These are phyloP conservation scores for Eucalyptus victrix DNA, from an alignment of 345 rosid genomes.

Conservation along the genomic window DNA sequence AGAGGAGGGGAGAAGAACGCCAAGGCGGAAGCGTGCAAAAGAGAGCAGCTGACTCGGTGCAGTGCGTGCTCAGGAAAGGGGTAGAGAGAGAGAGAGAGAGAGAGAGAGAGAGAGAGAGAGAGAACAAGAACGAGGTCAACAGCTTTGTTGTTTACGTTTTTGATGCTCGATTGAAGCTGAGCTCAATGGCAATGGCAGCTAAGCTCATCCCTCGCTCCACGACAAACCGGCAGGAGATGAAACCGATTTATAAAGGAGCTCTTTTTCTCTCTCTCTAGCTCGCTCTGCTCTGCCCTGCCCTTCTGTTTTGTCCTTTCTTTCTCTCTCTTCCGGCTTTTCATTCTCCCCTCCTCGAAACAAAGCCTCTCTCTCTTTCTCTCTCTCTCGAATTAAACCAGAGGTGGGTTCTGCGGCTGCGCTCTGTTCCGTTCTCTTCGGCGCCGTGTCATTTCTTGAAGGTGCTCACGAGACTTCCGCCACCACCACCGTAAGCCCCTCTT, in stretches of 20 bases:
- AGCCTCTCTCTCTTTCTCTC: background rate
- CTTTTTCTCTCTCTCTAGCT: background rate
- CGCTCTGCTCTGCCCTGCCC: background rate
- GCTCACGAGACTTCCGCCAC: constrained; percentile 24
- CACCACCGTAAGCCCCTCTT: background rate
- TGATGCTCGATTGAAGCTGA: background rate
- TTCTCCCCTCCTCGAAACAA: background rate
- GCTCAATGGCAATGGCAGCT: background rate
- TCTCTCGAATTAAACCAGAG: background rate
- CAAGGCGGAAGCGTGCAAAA: background rate
- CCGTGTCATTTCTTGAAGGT: background rate
- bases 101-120: background rate
- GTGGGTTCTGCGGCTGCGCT: background rate
- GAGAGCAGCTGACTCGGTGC: background rate
- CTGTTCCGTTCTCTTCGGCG: background rate
- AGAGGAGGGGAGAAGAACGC: background rate
- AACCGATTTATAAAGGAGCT: background rate
- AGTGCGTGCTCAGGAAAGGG: background rate
- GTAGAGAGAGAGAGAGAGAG: too few relatives aligned
- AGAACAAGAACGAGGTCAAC: background rate
- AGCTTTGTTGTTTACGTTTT: background rate
- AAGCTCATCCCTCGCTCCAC: background rate
- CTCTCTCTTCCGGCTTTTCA: background rate
- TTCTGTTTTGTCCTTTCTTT: constrained; percentile 6
- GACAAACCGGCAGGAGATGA: background rate